These are phyloP conservation scores for Nadsonia fulvescens DNA, from an alignment of 805 yeast species.

Conservation along the genomic window DNA sequence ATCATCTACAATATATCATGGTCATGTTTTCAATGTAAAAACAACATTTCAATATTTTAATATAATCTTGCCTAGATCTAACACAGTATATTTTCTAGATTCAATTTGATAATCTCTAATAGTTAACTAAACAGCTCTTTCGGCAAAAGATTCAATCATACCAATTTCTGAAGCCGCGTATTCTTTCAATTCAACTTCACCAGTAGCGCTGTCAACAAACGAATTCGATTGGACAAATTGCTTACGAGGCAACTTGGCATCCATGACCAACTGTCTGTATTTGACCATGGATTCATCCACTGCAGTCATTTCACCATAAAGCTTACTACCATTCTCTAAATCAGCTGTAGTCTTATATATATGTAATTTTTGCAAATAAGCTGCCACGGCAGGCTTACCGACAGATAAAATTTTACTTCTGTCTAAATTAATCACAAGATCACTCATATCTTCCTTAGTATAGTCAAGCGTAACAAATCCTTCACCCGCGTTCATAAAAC, in stretches of 20 bases:
- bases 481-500: constrained; percentile 45
- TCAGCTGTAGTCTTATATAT: constrained; percentile 67
- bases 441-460: constrained; percentile 31
- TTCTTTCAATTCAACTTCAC: constrained; percentile 39
- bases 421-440: constrained; percentile 43
- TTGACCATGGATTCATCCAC: constrained; percentile 37
- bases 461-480: constrained; percentile 38
- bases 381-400: constrained; percentile 60
- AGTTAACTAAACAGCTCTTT: constrained; percentile 26
- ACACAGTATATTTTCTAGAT: too few relatives aligned
- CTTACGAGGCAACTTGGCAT: constrained; percentile 65
- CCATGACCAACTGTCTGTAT: constrained; percentile 49
- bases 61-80: too few relatives aligned
- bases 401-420: constrained; percentile 41
- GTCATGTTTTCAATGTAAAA: too few relatives aligned
- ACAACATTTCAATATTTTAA: too few relatives aligned
- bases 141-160: constrained; percentile 60
- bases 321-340: constrained; percentile 40
- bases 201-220: constrained; percentile 21
- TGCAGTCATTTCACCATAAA: constrained; percentile 49
- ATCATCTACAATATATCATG: too few relatives aligned
- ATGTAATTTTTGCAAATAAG: constrained; percentile 55
- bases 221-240: constrained; percentile 78
- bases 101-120: too few relatives aligned
- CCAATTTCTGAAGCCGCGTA: constrained; percentile 60